Conservation (phyloP, 192 early-diverging fungal genomes). For the Mortierella alpina region DNA sequence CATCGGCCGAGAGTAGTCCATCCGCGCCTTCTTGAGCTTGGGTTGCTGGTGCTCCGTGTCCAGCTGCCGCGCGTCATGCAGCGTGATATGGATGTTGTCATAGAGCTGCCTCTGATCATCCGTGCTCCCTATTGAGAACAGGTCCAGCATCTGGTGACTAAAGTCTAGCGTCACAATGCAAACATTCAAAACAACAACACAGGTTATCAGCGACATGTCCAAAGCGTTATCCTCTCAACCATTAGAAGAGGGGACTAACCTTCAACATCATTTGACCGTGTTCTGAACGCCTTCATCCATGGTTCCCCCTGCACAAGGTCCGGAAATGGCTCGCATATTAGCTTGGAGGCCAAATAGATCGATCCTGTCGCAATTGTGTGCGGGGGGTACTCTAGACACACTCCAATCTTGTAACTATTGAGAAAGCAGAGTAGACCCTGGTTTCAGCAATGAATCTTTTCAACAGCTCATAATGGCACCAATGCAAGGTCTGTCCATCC, state of each 20-base stretch:
- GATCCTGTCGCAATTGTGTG: constrained; percentile 72
- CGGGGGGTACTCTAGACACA: constrained; percentile 72
- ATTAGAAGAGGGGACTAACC: constrained; percentile 36
- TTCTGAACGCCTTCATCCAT: constrained; percentile 62
- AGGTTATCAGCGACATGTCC: too few species aligned
- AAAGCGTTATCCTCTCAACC: not conserved
- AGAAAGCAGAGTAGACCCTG: not conserved
- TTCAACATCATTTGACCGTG: constrained; percentile 67
- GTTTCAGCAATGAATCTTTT: too few species aligned
- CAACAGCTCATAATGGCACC: too few species aligned
- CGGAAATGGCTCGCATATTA: constrained; percentile 55
- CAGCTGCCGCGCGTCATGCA: constrained; percentile 57
- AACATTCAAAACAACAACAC: not conserved
- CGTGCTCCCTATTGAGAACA: constrained; percentile 54
- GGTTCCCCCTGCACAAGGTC: constrained; percentile 46
- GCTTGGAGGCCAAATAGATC: constrained; percentile 65
- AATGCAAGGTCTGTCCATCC: not conserved
- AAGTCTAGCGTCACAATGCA: constrained; percentile 48
- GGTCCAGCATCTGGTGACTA: constrained; percentile 63
- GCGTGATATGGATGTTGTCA: constrained; percentile 59
- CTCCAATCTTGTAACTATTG: constrained; percentile 63
- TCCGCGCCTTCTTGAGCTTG: constrained; percentile 28
- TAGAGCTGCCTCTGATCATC: constrained; percentile 49
- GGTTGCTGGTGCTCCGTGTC: constrained; percentile 34
- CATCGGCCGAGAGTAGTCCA: constrained; percentile 24